These are phyloP conservation scores for Hibiscus syriacus DNA, from an alignment of 345 rosid species.

Conservation along the genomic window DNA sequence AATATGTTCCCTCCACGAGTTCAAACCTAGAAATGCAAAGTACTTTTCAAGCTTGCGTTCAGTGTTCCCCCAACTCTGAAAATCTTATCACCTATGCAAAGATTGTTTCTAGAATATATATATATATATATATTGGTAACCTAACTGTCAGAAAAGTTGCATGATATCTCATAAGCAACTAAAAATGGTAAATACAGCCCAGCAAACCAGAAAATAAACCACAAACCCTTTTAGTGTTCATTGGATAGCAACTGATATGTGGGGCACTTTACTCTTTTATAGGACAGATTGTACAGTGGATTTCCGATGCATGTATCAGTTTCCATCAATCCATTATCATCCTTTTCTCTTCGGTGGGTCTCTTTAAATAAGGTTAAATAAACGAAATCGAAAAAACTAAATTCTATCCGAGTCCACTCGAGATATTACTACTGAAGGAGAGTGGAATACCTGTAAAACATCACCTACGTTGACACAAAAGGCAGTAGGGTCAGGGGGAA, in stretches of 20 bases:
- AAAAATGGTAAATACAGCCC: neutral
- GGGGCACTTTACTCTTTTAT: neutral
- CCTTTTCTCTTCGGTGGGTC: too few relatives aligned
- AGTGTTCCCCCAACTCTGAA: neutral
- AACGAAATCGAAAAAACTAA: too few relatives aligned
- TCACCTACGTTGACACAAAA: slow-evolving; percentile 89
- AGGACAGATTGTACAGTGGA: neutral
- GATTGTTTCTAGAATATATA: neutral
- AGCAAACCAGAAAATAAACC: neutral
- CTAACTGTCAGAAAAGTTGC: neutral
- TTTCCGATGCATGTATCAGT: neutral
- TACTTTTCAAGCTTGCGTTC: neutral
- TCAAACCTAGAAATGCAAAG: too few relatives aligned
- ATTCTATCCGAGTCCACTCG: too few relatives aligned
- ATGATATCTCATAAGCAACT: neutral
- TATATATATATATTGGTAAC: too few relatives aligned
- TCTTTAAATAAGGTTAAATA: too few relatives aligned
- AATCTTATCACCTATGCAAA: neutral
- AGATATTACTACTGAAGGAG: too few relatives aligned
- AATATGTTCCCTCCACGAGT: too few relatives aligned
- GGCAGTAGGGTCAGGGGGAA: slow-evolving; percentile 63
- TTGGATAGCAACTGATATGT: neutral
- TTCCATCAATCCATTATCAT: too few relatives aligned
- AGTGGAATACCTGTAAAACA: slow-evolving; percentile 48
- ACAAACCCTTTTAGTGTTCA: neutral